phyloP scores from a whole-genome alignment of 2,329 filamentous ascomycete genomes.

The Fusarium goolgardi region DNA sequence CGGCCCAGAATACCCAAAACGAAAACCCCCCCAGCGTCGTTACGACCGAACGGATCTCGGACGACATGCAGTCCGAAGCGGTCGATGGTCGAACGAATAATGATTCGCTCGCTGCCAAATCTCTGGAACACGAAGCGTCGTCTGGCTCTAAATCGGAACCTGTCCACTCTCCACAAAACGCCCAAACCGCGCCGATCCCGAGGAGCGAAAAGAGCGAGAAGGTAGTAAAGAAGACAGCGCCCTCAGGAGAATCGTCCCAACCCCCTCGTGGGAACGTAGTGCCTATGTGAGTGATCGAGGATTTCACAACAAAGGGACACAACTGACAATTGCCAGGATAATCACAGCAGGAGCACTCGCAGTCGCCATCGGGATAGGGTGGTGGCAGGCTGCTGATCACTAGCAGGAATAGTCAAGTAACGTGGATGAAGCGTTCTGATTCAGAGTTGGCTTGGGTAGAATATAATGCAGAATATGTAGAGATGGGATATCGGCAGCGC shows the following conservation, averaged over 20 bases:
- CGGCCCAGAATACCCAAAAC: constrained; percentile 14
- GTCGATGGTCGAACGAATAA: constrained; percentile 3
- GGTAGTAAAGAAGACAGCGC: constrained; percentile 1
- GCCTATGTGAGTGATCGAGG: constrained; percentile 35
- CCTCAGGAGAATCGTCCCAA: constrained; percentile 18
- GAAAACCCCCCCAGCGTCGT: constrained; percentile 2
- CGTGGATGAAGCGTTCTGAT: background rate
- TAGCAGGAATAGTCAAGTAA: constrained; percentile 10
- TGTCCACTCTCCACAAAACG: constrained; percentile 1
- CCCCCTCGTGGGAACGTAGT: constrained; percentile 27
- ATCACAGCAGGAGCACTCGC: constrained; percentile 44
- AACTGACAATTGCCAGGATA: constrained; percentile 38
- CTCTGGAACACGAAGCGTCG: constrained; percentile 1
- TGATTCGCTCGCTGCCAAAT: constrained; percentile 3
- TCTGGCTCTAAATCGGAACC: background rate
- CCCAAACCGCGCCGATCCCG: background rate
- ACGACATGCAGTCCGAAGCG: constrained; percentile 2
- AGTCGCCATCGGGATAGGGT: constrained; percentile 44
- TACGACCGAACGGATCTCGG: constrained; percentile 1
- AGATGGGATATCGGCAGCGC: constrained; percentile 2
- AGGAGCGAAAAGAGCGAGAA: constrained; percentile 12
- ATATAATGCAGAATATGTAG: constrained; percentile 9
- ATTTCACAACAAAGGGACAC: background rate
- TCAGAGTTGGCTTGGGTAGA: constrained; percentile 23
- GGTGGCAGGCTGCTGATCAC: constrained; percentile 42